A percentile compares a stretch with the other conserved stretches of the same genome.
phyloP scores from a whole-genome alignment of 2,329 filamentous ascomycete species.

The Hypoxylon sp. region DNA sequence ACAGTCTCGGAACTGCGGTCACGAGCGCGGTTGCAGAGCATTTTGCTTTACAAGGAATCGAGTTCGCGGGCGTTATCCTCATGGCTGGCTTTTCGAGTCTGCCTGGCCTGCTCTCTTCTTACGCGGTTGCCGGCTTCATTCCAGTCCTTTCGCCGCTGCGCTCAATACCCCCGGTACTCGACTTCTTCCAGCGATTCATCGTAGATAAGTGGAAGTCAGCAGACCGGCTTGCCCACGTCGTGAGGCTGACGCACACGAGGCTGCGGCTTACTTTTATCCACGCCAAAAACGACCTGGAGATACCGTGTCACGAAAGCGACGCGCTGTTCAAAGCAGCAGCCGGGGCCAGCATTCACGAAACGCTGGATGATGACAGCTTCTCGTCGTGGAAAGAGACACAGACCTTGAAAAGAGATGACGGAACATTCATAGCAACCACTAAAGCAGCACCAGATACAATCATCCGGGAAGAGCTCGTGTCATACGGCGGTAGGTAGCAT shows the following conservation, averaged over 20 bases:
- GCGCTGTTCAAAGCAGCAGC: constrained; percentile 68
- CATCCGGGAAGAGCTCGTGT: constrained; percentile 62
- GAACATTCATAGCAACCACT: constrained; percentile 59
- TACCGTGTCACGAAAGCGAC: constrained; percentile 76
- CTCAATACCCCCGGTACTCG: constrained; percentile 69
- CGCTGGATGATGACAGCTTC: constrained; percentile 50
- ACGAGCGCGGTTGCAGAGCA: constrained; percentile 76
- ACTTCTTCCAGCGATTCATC: constrained; percentile 67
- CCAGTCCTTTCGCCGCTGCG: constrained; percentile 81
- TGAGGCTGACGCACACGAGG: constrained; percentile 58
- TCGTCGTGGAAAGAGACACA: constrained; percentile 55
- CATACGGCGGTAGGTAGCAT: constrained; percentile 59
- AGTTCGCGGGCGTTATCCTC: constrained; percentile 82
- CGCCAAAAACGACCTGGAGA: constrained; percentile 81
- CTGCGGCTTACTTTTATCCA: constrained; percentile 79
- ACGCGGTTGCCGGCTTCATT: constrained; percentile 78
- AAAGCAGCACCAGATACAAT: constrained; percentile 54
- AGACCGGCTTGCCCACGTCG: constrained; percentile 67
- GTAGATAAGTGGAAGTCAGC: constrained; percentile 85
- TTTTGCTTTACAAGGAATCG: constrained; percentile 66
- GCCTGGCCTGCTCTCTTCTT: constrained; percentile 75
- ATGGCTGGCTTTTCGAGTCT: constrained; percentile 82
- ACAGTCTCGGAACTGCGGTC: constrained; percentile 89
- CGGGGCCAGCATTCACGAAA: constrained; percentile 54
- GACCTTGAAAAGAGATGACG: constrained; percentile 54